phyloP scores from a whole-genome alignment of 2,329 filamentous ascomycete genomes.

The Apiospora arundinis region DNA sequence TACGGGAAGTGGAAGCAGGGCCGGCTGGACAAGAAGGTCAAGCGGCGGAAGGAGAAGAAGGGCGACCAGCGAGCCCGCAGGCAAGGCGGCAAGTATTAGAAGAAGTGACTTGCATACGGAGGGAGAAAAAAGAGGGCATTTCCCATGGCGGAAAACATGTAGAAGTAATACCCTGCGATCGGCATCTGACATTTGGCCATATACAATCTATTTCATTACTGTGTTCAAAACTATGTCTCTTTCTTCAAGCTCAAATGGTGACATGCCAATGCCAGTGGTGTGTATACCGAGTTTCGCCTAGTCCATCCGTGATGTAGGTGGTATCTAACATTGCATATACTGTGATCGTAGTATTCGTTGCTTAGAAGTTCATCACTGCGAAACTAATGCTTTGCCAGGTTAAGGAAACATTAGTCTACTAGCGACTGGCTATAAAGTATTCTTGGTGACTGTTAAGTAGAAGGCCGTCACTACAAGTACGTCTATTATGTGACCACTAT shows the following conservation, averaged over 20 bases:
- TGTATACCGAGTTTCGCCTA: too few species aligned
- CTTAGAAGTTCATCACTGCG: too few species aligned
- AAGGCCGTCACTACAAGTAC: not conserved
- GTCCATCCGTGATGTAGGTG: too few species aligned
- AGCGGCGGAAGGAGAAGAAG: constrained; percentile 79
- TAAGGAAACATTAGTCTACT: too few species aligned
- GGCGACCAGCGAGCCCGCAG: constrained; percentile 74
- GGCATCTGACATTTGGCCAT: not conserved
- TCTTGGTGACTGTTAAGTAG: too few species aligned
- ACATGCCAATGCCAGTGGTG: too few species aligned
- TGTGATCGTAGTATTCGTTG: too few species aligned
- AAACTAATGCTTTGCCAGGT: too few species aligned
- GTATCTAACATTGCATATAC: too few species aligned
- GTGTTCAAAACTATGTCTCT: not conserved
- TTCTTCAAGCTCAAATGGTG: not conserved
- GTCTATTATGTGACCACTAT: not conserved
- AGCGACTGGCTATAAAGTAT: too few species aligned
- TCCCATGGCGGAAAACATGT: not conserved
- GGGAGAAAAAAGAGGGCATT: not conserved
- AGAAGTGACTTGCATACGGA: constrained; percentile 23
- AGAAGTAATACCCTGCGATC: not conserved
- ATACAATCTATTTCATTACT: constrained; percentile 4
- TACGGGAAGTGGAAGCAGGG: constrained; percentile 80
- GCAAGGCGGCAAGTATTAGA: constrained; percentile 65
- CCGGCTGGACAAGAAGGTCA: constrained; percentile 84